Evolutionary conservation across 169 alveolate genomes (phyloP).

Genomic region (Cyclospora cayetanensis): DNA sequence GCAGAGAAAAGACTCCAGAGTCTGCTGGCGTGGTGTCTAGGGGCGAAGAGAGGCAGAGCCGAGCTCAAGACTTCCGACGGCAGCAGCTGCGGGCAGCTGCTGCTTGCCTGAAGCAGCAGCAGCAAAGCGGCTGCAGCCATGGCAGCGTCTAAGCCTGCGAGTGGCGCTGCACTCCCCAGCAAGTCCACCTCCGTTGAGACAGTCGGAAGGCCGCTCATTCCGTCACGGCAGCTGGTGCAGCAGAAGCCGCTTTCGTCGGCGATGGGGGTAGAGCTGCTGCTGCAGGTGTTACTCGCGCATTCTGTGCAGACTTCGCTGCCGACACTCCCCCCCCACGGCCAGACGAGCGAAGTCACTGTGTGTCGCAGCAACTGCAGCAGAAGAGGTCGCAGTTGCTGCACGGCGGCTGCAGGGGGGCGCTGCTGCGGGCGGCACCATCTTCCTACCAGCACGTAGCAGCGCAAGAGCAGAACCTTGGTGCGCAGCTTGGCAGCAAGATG

Average conservation of each 20-base stretch:
- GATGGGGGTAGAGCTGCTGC: neutral
- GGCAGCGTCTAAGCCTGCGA: slow-evolving; percentile 2
- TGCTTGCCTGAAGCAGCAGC: slow-evolving; percentile 53
- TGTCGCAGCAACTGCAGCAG: slow-evolving; percentile 61
- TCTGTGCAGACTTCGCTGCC: neutral
- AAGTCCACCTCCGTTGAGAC: neutral
- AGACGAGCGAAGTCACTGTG: neutral
- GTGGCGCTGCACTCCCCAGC: slow-evolving; percentile 14
- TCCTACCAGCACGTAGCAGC: slow-evolving; percentile 6
- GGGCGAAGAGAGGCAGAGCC: neutral
- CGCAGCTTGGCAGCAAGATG: slow-evolving; percentile 8
- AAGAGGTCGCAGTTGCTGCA: slow-evolving; percentile 10
- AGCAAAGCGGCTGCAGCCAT: slow-evolving; percentile 37
- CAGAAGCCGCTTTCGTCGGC: neutral
- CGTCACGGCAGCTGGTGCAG: slow-evolving; percentile 4
- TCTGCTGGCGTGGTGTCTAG: neutral
- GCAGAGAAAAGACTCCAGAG: slow-evolving; percentile 20
- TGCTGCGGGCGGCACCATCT: slow-evolving; percentile 16
- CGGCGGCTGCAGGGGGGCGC: slow-evolving; percentile 44
- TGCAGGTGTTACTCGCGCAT: neutral
- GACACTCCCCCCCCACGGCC: neutral
- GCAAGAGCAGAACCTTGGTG: slow-evolving; percentile 46
- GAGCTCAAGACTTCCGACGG: neutral
- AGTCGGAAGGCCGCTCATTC: neutral
- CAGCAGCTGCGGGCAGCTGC: slow-evolving; percentile 20